Evolutionary conservation across 2,329 filamentous ascomycete genomes (phyloP), one percentile per base, ranked within the genome.

Genomic region (Apiospora rasikravindrae): DNA sequence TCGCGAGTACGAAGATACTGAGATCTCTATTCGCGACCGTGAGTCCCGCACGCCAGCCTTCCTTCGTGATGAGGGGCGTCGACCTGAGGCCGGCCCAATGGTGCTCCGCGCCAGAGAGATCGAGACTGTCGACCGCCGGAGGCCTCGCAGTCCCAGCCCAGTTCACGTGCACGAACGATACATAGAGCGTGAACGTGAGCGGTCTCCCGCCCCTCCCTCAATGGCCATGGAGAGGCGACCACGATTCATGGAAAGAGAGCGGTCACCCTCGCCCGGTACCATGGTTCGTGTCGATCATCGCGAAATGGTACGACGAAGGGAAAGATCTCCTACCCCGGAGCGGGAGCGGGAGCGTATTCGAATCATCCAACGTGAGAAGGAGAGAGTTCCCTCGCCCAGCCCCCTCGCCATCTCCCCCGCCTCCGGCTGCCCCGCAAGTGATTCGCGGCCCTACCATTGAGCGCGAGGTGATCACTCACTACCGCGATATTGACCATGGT

Each of bases 381-480:
- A 86, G 75, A 83, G 84, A 70, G 72, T 81, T 72, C 84, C 84
- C 4, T 83, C 84, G 11, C 84, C 87, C 26, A 82, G 83, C 81
- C 82, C 82, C 84, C 71, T 87, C 87, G 14, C 85, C 85, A 13
- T 87, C 88, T 26, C 89, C 89, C 14, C 87, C 88, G 26, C 89
- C 89, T 4, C 86, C 87, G 16, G 86, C 88, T n/a, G 89, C 88
- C 64, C 90, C 90, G 42, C 88, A 88, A 74, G 87, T 93, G 64
- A 91, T 96, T 77, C 88, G 90, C 57, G 91, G 92, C 26, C 94
- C 94, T 45, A 93, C 92, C 0, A 94, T 97, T 76, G 93, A 96
- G 82, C 91, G 96, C 78, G 94, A 98, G 80, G 91, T 97, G 72
- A 95, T 97, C 75, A 97, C 94, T 0, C 94, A 96, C 82, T 96